These are phyloP conservation scores for Polysphondylium violaceum DNA, from an alignment of 78 protist genomes.

Conservation along the genomic window DNA sequence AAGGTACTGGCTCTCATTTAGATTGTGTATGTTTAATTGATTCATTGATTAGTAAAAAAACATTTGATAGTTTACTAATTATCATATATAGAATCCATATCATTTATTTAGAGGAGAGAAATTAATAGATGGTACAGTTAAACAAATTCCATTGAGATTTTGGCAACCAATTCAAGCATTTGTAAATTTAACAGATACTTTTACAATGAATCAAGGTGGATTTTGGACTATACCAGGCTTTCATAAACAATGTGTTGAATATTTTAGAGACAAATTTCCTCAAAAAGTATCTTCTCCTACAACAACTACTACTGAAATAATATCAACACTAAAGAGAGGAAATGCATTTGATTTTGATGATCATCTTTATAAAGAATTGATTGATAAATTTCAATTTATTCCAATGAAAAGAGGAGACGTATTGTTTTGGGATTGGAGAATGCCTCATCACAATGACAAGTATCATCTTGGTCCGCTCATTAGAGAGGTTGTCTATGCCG, in stretches of 20 bases:
- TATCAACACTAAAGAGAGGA: constrained; percentile 32
- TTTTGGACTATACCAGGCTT: constrained; percentile 76
- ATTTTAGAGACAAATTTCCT: constrained; percentile 3
- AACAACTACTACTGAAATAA: neutral
- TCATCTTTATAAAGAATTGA: neutral
- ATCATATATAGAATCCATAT: constrained; percentile 42
- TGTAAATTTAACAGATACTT: constrained; percentile 30
- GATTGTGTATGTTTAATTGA: constrained; percentile 44
- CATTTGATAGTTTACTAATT: too few relatives aligned
- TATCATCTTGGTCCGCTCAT: constrained; percentile 11
- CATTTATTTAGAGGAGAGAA: constrained; percentile 67
- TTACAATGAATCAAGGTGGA: constrained; percentile 29
- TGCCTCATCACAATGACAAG: constrained; percentile 59
- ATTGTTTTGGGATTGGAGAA: constrained; percentile 75
- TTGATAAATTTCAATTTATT: neutral
- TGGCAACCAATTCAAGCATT: constrained; percentile 81
- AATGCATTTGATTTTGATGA: constrained; percentile 66
- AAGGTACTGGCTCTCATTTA: constrained; percentile 69
- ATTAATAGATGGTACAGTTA: neutral
- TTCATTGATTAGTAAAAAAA: too few relatives aligned
- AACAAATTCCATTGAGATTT: constrained; percentile 40
- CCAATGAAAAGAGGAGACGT: constrained; percentile 66
- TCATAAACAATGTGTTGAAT: constrained; percentile 27
- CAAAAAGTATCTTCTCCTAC: neutral
- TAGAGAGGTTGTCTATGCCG: constrained; percentile 72